Percentiles rank a stretch among this genome's conserved stretches.
Evolutionary conservation across 148 eudicot species (phyloP).

Genomic region (Tetragonia tetragonoides): DNA sequence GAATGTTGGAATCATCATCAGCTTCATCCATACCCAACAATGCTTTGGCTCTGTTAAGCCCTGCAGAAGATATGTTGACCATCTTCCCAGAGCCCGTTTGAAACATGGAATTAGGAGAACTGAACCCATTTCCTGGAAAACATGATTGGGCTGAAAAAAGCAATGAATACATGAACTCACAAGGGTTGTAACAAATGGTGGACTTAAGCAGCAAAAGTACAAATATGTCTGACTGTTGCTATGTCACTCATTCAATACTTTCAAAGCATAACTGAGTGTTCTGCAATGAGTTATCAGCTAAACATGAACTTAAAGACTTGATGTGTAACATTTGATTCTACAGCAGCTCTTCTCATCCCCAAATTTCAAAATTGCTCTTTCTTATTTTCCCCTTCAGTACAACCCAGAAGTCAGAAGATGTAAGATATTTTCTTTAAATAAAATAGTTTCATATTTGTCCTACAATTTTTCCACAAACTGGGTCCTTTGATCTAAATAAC

Average conservation of each 20-base stretch:
- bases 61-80: constrained; percentile 67
- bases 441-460: too few relatives aligned
- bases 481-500: too few relatives aligned
- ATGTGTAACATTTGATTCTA: too few relatives aligned
- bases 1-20: constrained; percentile 30
- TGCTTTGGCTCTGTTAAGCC: constrained; percentile 65
- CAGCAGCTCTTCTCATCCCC: not conserved
- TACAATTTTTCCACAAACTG: too few relatives aligned
- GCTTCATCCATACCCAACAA: constrained; percentile 58
- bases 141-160: constrained; percentile 36
- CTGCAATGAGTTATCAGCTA: not conserved
- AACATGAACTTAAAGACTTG: not conserved
- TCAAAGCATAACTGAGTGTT: not conserved
- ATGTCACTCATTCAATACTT: not conserved
- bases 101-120: constrained; percentile 60
- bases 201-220: not conserved
- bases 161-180: constrained; percentile 1
- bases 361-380: too few relatives aligned
- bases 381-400: too few relatives aligned
- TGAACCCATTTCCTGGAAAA: constrained; percentile 23
- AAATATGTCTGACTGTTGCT: not conserved
- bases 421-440: too few relatives aligned
- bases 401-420: too few relatives aligned
- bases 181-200: not conserved
- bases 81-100: constrained; percentile 86